Evolutionary conservation across 1,284 basidiomycete genomes (phyloP).

Genomic region (Xerocomus amazonicus): DNA sequence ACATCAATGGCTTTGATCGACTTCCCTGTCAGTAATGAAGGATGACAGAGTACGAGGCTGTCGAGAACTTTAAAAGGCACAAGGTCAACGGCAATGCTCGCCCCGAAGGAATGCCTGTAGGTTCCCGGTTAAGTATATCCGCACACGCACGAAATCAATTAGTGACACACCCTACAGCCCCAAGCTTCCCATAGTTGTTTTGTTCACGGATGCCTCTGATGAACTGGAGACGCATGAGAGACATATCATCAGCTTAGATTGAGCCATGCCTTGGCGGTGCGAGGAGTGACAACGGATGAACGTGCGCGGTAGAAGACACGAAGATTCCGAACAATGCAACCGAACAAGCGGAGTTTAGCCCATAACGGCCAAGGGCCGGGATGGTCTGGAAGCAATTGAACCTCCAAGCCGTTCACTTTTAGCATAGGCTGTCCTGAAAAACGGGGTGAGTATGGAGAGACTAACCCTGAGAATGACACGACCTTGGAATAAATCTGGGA

Average conservation of each 20-base stretch:
- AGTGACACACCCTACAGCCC: conserved; percentile 40
- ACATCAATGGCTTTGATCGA: conserved; percentile 21
- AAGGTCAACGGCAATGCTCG: conserved; percentile 23
- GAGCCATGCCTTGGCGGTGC: conserved; percentile 30
- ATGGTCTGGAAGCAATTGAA: conserved; percentile 36
- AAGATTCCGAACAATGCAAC: conserved; percentile 30
- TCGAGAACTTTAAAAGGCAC: conserved; percentile 32
- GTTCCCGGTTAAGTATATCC: neutral
- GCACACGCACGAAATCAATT: neutral
- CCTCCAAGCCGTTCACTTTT: conserved; percentile 33
- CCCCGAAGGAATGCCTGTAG: conserved; percentile 45
- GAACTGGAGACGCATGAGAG: conserved; percentile 22
- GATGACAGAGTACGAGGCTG: conserved; percentile 42
- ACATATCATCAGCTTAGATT: conserved; percentile 3
- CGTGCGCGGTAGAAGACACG: conserved; percentile 38
- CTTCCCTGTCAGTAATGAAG: conserved; percentile 29
- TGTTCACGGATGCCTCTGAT: conserved; percentile 31
- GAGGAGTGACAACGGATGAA: conserved; percentile 38
- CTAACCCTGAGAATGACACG: neutral
- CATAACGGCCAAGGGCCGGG: conserved; percentile 38
- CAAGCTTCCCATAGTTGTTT: conserved; percentile 38
- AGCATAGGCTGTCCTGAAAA: conserved; percentile 42
- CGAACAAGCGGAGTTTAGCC: conserved; percentile 33
- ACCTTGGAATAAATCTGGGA: conserved; percentile 54
- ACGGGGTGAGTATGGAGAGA: neutral